phyloP scores from a whole-genome alignment of 2,329 filamentous ascomycete genomes.

The Xylariales sp. region DNA sequence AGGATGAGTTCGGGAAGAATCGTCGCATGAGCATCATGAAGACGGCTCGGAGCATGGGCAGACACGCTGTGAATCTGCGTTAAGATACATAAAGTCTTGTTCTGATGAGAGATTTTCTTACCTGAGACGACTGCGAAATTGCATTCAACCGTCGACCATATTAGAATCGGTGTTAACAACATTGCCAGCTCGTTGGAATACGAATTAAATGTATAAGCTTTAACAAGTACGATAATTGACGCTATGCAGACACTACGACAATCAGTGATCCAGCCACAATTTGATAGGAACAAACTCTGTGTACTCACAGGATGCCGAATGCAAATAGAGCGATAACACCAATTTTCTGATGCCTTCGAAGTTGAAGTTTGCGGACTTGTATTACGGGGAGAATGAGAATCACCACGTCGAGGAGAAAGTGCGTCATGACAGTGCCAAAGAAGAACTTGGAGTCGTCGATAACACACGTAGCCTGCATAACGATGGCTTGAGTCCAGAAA shows the following conservation, averaged over 20 bases:
- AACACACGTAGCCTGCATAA: slow-evolving; percentile 12
- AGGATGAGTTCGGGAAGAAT: too few relatives aligned
- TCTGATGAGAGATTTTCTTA: not conserved
- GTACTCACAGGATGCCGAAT: slow-evolving; percentile 6
- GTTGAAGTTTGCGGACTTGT: slow-evolving; percentile 11
- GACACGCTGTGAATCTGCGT: not conserved
- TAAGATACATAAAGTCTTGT: not conserved
- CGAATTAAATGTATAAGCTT: slow-evolving; percentile 1
- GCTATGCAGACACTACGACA: slow-evolving; percentile 2
- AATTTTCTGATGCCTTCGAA: slow-evolving; percentile 1
- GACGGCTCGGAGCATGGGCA: not conserved
- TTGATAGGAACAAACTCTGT: too few relatives aligned
- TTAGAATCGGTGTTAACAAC: slow-evolving; percentile 2
- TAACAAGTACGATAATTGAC: slow-evolving; percentile 1
- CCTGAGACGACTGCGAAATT: slow-evolving; percentile 2
- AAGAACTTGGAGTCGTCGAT: slow-evolving; percentile 15
- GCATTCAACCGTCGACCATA: slow-evolving; percentile 4
- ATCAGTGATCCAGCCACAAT: too few relatives aligned
- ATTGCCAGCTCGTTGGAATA: slow-evolving; percentile 2
- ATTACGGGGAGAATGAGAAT: slow-evolving; percentile 15
- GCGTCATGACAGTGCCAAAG: slow-evolving; percentile 14
- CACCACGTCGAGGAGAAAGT: slow-evolving; percentile 13
- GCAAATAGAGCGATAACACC: slow-evolving; percentile 6
- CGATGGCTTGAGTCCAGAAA: slow-evolving; percentile 15
- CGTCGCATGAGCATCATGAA: too few relatives aligned